These are phyloP conservation scores for Botryobasidium botryosum DNA, from an alignment of 768 basidiomycete species.

Conservation along the genomic window DNA sequence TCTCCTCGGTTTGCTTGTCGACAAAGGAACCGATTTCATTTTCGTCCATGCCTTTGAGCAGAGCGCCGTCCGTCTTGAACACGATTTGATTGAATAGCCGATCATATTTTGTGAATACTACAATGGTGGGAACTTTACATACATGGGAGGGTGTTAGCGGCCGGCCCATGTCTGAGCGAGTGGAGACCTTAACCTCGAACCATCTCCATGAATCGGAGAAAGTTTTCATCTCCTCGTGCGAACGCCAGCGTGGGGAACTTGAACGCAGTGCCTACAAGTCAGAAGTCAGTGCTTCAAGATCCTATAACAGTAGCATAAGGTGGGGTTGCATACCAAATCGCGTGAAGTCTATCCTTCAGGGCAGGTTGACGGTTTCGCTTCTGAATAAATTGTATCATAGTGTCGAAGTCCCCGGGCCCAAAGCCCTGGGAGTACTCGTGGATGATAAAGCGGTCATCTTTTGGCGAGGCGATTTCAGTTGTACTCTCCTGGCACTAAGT, in stretches of 20 bases:
- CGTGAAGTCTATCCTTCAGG: conserved; percentile 15
- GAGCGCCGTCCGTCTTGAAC: too few species aligned
- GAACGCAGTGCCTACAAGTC: conserved; percentile 15
- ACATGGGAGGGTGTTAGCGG: conserved; percentile 8
- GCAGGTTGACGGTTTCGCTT: conserved; percentile 9
- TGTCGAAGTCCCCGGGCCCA: conserved; percentile 18
- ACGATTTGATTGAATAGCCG: too few species aligned
- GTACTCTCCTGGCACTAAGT: too few species aligned
- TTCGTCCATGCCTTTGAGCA: too few species aligned
- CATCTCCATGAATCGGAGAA: conserved; percentile 16
- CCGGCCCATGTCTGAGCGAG: too few species aligned
- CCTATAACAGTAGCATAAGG: neutral
- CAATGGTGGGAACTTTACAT: conserved; percentile 19
- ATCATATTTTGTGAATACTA: conserved; percentile 22
- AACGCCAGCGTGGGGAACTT: conserved; percentile 16
- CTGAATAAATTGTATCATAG: conserved; percentile 16
- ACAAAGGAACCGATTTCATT: neutral
- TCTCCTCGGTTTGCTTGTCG: neutral
- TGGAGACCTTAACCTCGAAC: neutral
- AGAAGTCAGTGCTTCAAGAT: neutral
- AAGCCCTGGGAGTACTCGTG: conserved; percentile 22
- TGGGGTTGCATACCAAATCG: conserved; percentile 16
- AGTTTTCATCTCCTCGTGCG: conserved; percentile 16
- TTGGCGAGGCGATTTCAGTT: conserved; percentile 13
- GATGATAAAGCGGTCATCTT: conserved; percentile 18